Conservation (phyloP, 1,284 basidiomycete genomes). For the Cutaneotrichosporon spelunceum region DNA sequence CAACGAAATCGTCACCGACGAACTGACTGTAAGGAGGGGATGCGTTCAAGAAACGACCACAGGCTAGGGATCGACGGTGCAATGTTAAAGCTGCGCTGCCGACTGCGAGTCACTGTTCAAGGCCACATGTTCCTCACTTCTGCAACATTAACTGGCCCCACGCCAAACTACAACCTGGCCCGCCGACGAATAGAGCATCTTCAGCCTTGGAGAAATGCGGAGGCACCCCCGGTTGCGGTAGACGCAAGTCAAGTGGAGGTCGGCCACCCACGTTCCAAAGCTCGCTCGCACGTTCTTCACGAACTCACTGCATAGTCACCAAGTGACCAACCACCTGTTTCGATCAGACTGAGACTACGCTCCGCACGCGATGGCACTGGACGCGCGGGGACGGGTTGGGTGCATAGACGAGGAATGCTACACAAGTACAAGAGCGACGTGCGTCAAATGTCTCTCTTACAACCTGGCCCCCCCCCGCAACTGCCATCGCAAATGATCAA, state of each 20-base stretch:
- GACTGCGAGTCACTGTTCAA: background rate
- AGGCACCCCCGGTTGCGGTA: background rate
- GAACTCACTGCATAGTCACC: background rate
- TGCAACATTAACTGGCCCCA: background rate
- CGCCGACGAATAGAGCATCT: background rate
- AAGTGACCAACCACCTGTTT: slow-evolving; percentile 2
- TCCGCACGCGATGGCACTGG: background rate
- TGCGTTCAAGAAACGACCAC: too few species aligned
- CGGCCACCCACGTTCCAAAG: slow-evolving; percentile 7
- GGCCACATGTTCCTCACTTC: background rate
- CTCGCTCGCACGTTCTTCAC: slow-evolving; percentile 7
- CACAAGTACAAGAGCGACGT: background rate
- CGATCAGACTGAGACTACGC: background rate
- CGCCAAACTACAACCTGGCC: background rate
- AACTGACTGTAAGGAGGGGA: too few species aligned
- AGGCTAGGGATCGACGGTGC: too few species aligned
- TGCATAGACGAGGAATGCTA: background rate
- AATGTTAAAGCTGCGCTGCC: background rate
- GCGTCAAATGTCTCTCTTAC: background rate
- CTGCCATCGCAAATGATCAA: slow-evolving; percentile 8
- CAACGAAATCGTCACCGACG: too few species aligned
- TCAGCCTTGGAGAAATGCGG: background rate
- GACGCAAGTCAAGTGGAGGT: background rate
- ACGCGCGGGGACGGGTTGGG: background rate
- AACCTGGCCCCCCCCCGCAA: background rate